Conservation (phyloP, 23 red algal genomes). For the Gracilaria gracilis region DNA sequence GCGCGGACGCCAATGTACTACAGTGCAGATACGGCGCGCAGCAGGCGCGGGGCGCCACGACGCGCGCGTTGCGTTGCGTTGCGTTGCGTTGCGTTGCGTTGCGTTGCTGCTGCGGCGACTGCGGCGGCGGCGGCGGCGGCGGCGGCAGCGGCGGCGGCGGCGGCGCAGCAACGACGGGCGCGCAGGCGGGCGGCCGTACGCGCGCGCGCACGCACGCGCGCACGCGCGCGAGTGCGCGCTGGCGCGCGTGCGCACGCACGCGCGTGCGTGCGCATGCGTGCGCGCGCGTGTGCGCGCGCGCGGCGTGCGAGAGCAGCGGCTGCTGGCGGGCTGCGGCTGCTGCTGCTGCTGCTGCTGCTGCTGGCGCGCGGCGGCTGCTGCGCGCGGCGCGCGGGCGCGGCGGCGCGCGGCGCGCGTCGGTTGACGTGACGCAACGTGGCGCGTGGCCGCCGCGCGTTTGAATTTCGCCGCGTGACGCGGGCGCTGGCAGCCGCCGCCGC, state of each 20-base stretch:
- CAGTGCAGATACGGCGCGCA: too few species aligned
- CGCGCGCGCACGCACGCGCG: not conserved
- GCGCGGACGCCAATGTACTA: too few species aligned
- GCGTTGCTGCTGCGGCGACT: too few species aligned
- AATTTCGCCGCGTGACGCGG: too few species aligned
- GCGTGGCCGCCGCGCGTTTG: not conserved
- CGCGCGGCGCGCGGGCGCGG: not conserved
- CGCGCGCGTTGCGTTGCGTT: too few species aligned
- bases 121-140: not conserved
- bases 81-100: too few species aligned
- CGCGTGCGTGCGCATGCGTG: not conserved
- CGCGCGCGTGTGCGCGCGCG: not conserved
- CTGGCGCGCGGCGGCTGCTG: not conserved
- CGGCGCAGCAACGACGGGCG: not conserved
- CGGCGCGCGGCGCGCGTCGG: not conserved
- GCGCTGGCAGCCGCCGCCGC: not conserved
- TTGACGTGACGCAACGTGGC: not conserved
- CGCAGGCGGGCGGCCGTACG: not conserved
- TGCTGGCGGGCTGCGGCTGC: not conserved
- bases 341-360: not conserved
- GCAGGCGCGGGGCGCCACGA: too few species aligned
- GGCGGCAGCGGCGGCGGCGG: not conserved
- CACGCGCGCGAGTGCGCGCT: not conserved
- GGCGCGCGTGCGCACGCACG: not conserved
- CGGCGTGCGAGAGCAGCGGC: not conserved